Evolutionary conservation across 352 stramenopile genomes (phyloP), one percentile per base, ranked within the genome.

Genomic region (Pythium aristosporum): DNA sequence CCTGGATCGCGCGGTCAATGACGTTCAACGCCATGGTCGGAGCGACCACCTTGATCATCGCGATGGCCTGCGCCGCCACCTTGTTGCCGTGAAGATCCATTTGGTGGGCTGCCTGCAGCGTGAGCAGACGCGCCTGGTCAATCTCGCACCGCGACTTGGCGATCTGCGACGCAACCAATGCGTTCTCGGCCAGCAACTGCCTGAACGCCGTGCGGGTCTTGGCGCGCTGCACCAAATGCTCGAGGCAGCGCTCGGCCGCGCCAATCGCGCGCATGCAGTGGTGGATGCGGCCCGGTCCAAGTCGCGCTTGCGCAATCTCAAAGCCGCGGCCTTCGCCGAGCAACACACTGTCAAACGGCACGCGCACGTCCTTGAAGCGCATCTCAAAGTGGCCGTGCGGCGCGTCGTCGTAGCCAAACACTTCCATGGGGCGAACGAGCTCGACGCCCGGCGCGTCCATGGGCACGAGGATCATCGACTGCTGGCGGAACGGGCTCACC

Each of bases 401-500:
- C 25, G 96, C 97, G 73, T 99, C 96, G 62, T 99, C 94, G 67
- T 98, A 98, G 50, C 97, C 97, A 78, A 99, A 98, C 4, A 99
- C 96, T 23, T 81, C 63, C 78, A 96, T 91, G 23, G 88, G 80
- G 10, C 83, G 81, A 49, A 97, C 83, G 34, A 99, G 69, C 53
- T 89, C 90, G 55, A 99, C 97, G 25, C 96, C 96, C 1, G 92
- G 81, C 1, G 87, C 62, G 66, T 96, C 75, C 74, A 93, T 98
- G 0, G 92, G 91, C 42, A 99, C 92, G 48, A 99, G 64, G 32
- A 96, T 83, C 87, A 97, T 95, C 28, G 81, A 94, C 72, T 96
- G 89, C 67, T 92, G 78, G 44, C 74, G 75, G 72, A 94, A 94
- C 37, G 61, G 48, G 30, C 63, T 80, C 39, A 69, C 48, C 2